Base-by-base conservation (phyloP, 805 yeast genomes). In the Metschnikowia corniflorae region DNA sequence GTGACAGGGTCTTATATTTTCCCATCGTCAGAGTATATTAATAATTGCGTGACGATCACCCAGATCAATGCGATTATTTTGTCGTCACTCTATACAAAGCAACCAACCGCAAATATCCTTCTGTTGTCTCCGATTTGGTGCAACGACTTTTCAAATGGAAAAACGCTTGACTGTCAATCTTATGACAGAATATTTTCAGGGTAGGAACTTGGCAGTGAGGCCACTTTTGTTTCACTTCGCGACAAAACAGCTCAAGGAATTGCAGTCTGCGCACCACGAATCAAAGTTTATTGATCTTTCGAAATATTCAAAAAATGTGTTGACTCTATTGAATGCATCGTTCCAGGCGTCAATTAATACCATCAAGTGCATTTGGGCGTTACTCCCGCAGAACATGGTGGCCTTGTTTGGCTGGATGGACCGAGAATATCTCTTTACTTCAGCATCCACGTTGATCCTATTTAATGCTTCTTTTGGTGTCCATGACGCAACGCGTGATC, bases 361-460 rank as follows among this genome's bases (percentile, higher is more conserved):
- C 0, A 76, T 84, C 26, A 67, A 86, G 44, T 77, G 83, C 0
- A 62, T 84, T 3, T 83, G 91, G 91, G 79, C 82, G 0, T 62
- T 84, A 31, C 66, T 80, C 54, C 86, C 84, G 0, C 84, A 80
- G 39, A 82, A 82, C 46, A 81, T 82, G 87, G 80, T 84, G n/a
- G 91, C 94, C 0, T 58, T 83, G 29, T 84, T 84, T 61, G 93
- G 94, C 2, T 84, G 86, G 68, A 83, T 84, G 91, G 94, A 84
- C 54, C 68, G 94, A 49, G 94, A 84, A 51, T 84, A 84, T 53
- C 62, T 84, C 16, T 84, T 82, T 56, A 83, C 88, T 0, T 77
- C 89, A 0, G 78, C 89, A 3, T 82, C 85, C 5, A 83, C 93
- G 0, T 60, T 83, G 31, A 76, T 83, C 12, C 63, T 84, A 27